Evolutionary conservation across 257 asterid species (phyloP).

Genomic region (Solanum pimpinellifolium): DNA sequence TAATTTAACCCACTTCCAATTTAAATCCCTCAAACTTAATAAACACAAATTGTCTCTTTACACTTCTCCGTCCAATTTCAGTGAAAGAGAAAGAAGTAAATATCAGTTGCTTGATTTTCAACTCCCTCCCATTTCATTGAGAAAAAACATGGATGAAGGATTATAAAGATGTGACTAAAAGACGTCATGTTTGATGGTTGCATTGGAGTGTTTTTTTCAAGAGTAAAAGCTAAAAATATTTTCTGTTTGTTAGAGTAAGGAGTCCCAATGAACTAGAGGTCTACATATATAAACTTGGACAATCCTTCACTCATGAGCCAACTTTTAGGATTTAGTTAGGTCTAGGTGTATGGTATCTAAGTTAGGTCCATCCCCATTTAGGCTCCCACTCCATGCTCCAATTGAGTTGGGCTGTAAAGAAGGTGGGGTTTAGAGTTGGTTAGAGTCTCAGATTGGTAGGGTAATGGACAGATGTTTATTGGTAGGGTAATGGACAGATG

Average conservation of each 20-base stretch:
- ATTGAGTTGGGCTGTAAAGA: neutral
- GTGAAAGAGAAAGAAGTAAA: neutral
- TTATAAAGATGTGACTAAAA: neutral
- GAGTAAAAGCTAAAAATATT: neutral
- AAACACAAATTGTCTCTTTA: neutral
- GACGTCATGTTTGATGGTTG: neutral
- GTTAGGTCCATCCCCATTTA: no score
- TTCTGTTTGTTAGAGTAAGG: neutral
- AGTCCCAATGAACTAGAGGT: neutral
- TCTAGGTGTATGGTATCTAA: neutral
- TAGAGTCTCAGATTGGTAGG: neutral
- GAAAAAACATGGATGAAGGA: neutral
- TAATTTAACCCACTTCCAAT: neutral
- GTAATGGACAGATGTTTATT: neutral
- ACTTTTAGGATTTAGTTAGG: neutral
- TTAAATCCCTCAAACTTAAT: neutral
- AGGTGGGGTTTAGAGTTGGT: neutral
- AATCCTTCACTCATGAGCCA: neutral
- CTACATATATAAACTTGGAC: neutral
- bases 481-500: neutral
- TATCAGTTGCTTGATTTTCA: neutral
- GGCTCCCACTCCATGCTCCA: no score
- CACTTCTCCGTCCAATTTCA: neutral
- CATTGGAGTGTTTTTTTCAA: neutral
- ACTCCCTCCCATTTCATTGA: neutral